These are phyloP conservation scores for Scutellaria minor DNA, from an alignment of 257 asterid species.

Conservation along the genomic window DNA sequence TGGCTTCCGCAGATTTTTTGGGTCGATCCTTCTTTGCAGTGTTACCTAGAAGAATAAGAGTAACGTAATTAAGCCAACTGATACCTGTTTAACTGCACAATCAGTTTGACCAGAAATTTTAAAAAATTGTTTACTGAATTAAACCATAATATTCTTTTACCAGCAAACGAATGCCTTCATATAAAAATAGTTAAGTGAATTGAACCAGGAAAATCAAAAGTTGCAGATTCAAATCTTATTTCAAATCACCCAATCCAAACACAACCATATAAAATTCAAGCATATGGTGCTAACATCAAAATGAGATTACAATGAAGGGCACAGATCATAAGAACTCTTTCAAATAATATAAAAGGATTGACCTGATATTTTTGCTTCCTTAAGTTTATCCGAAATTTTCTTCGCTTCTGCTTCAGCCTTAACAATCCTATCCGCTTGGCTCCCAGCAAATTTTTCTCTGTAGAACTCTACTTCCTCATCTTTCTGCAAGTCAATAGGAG, in stretches of 20 bases:
- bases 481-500: constrained; percentile 60
- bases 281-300: too few species aligned
- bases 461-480: constrained; percentile 70
- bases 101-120: neutral
- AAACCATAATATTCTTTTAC: neutral
- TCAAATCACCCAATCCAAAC: too few species aligned
- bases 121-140: neutral
- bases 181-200: too few species aligned
- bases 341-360: neutral
- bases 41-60: constrained; percentile 38
- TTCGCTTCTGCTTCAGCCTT: constrained; percentile 80
- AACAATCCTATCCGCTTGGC: constrained; percentile 86
- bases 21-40: constrained; percentile 61
- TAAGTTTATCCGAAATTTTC: constrained; percentile 62
- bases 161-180: neutral
- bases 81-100: constrained; percentile 1
- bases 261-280: too few species aligned
- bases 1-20: constrained; percentile 66
- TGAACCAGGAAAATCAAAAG: neutral
- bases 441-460: constrained; percentile 81
- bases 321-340: neutral
- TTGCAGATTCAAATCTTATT: neutral
- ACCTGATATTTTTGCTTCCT: constrained; percentile 80
- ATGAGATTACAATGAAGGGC: neutral
- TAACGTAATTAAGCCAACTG: constrained; percentile 32